These are phyloP conservation scores for Botrytis hyacinthi DNA, from an alignment of 2,329 filamentous ascomycete genomes.

Conservation along the genomic window DNA sequence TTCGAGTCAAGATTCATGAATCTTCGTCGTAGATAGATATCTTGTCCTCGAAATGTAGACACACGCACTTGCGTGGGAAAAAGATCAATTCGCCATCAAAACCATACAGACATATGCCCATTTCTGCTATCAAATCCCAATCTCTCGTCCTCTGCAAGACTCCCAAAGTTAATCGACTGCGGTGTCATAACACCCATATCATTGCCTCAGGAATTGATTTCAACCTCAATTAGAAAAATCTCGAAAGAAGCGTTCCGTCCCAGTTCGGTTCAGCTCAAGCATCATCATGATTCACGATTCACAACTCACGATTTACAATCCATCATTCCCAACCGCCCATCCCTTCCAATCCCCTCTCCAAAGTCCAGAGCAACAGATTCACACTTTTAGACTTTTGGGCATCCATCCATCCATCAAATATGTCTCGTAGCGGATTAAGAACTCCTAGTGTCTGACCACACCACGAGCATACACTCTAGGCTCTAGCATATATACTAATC, in stretches of 20 bases:
- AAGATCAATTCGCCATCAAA: not conserved
- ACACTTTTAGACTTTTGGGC: not conserved
- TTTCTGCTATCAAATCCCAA: not conserved
- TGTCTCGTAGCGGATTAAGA: not conserved
- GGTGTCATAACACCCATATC: not conserved
- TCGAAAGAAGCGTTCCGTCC: not conserved
- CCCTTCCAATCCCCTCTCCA: not conserved
- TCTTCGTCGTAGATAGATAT: not conserved
- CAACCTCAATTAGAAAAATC: not conserved
- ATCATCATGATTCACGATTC: not conserved
- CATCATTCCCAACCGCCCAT: not conserved
- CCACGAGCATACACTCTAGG: not conserved
- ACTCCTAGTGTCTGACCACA: not conserved
- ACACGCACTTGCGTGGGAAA: not conserved
- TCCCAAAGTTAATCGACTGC: not conserved
- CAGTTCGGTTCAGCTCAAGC: not conserved
- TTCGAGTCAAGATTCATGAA: not conserved
- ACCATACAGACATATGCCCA: not conserved
- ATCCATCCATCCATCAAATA: not conserved
- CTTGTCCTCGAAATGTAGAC: not conserved
- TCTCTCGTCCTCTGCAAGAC: not conserved
- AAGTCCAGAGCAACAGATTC: not conserved
- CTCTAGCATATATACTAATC: not conserved
- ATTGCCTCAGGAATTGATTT: not conserved
- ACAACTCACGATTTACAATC: not conserved